Evolutionary conservation across 2,329 filamentous ascomycete genomes (phyloP), one percentile per base, ranked within the genome.

Genomic region (Fusarium brevicatenulatum): DNA sequence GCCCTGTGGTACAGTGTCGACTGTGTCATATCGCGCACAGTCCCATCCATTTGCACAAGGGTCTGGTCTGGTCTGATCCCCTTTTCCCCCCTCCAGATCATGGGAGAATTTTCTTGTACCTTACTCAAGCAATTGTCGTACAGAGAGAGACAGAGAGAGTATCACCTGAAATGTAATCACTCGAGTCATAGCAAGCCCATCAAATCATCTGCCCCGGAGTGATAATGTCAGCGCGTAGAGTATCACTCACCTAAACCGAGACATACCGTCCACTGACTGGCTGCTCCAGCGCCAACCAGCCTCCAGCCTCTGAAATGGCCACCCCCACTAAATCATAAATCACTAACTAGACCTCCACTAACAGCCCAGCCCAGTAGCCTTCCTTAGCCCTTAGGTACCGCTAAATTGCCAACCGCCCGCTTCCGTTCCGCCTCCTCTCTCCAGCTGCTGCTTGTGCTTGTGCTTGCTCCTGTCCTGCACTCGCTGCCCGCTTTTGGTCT

Each of bases 381-480:
- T 53, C 34, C 49, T 39, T 39, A 37, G 49, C 36, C 16, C 36
- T 39, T 53, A 37, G 49, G 34, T 36, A 43, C 62, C 68, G 66
- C 68, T 70, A 36, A 69, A 65, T 65, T 70, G 59, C 49, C 55
- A 70, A 70, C 68, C 68, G 63, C 63, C 63, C 66, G 63, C 44
- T 59, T 59, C 66, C 66, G 59, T 68, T 69, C 68, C 60, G 50
- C 60, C 59, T 70, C 64, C 64, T 62, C 64, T 47, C 40, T 34
- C 59, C 53, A 59, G 53, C 42, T 59, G 57, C 28, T 50, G 28
- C 36, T 37, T 36, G 34, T 15, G 32, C 32, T 34, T 34, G 32
- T 36, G 34, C 34, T 36, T 36, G 34, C 36, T 37, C 36, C 36
- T 37, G 15, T 32, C 47, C 47, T 50, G 16, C 19, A 28, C 34